Conservation (phyloP, 768 basidiomycete genomes). For the Hericium rajendrae region DNA sequence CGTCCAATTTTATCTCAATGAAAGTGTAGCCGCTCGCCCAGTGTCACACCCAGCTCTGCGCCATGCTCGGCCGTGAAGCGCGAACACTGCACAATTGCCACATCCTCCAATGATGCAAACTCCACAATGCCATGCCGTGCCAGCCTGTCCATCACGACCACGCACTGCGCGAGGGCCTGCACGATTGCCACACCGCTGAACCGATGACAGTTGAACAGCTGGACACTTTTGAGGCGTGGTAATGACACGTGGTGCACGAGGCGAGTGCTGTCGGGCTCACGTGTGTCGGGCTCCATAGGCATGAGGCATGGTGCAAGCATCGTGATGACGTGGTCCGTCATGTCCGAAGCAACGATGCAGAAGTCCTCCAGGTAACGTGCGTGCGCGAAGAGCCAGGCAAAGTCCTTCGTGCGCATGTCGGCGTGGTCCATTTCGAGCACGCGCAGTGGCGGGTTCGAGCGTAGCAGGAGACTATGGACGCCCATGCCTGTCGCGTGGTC, state of each 20-base stretch:
- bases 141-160: slow-evolving; percentile 19
- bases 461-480: too few species aligned
- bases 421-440: slow-evolving; percentile 72
- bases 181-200: too few species aligned
- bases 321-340: too few species aligned
- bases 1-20: background rate
- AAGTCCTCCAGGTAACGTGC: slow-evolving; percentile 33
- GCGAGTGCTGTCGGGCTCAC: too few species aligned
- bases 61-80: slow-evolving; percentile 19
- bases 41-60: slow-evolving; percentile 14
- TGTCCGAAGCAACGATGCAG: too few species aligned
- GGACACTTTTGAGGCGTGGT: too few species aligned
- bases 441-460: slow-evolving; percentile 23
- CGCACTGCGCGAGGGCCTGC: too few species aligned
- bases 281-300: too few species aligned
- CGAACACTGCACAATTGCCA: slow-evolving; percentile 21
- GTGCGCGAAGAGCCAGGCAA: slow-evolving; percentile 54
- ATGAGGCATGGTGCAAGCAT: too few species aligned
- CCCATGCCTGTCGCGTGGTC: too few species aligned
- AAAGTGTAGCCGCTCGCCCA: slow-evolving; percentile 17
- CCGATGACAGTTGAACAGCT: too few species aligned
- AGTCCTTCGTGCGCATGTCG: slow-evolving; percentile 80
- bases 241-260: too few species aligned
- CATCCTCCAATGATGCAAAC: slow-evolving; percentile 15
- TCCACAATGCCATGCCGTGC: slow-evolving; percentile 12